Evolutionary conservation across 495 filamentous ascomycete genomes (phyloP).

Genomic region (Daldinia caldariorum): DNA sequence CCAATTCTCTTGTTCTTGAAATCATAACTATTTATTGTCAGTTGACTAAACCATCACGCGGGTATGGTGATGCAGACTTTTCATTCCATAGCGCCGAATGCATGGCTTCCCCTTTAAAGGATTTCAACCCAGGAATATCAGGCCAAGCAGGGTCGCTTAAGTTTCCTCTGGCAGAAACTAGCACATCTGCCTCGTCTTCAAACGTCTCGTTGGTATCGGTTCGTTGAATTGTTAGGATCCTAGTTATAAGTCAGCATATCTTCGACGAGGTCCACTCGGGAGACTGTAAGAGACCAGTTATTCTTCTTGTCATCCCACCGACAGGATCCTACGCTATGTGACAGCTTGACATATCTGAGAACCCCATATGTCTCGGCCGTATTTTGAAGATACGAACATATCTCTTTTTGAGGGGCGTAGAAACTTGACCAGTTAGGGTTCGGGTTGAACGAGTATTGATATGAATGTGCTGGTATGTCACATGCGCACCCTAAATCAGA

Average conservation of each 20-base stretch:
- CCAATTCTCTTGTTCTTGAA: slow-evolving; percentile 62
- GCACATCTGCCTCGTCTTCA: slow-evolving; percentile 61
- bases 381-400: slow-evolving; percentile 66
- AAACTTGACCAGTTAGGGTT: slow-evolving; percentile 71
- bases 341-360: slow-evolving; percentile 57
- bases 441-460: slow-evolving; percentile 74
- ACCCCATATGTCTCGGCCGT: slow-evolving; percentile 69
- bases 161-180: slow-evolving; percentile 72
- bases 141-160: slow-evolving; percentile 69
- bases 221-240: slow-evolving; percentile 36
- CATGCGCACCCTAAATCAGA: slow-evolving; percentile 51
- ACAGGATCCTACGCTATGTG: slow-evolving; percentile 51
- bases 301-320: slow-evolving; percentile 65
- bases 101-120: slow-evolving; percentile 66
- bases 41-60: neutral
- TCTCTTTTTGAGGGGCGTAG: slow-evolving; percentile 72
- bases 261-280: neutral
- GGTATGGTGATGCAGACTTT: slow-evolving; percentile 10
- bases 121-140: slow-evolving; percentile 64
- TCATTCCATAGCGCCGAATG: slow-evolving; percentile 64
- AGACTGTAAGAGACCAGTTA: slow-evolving; percentile 59
- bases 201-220: slow-evolving; percentile 49
- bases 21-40: slow-evolving; percentile 53
- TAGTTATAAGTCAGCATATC: slow-evolving; percentile 11
- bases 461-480: slow-evolving; percentile 62